Base-by-base conservation (phyloP, 768 basidiomycete genomes). In the Gymnopilus junonius region DNA sequence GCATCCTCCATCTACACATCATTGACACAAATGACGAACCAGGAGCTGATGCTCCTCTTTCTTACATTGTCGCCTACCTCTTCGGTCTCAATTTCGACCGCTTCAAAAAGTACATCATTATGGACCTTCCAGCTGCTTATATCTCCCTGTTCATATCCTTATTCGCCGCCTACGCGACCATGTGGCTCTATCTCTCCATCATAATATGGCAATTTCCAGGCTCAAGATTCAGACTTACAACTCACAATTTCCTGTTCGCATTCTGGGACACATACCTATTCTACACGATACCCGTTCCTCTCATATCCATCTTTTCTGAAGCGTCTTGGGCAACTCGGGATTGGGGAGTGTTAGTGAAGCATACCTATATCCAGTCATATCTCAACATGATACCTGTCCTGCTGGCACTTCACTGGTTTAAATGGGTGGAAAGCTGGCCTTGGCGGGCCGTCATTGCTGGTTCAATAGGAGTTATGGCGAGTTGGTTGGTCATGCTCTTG, bases 311-410 rank as follows among this genome's bases (percentile, higher is more conserved):
- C 2, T 71, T 67, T 62, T 59, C 55, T 15, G 51, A 58, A 8
- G 53, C 57, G 29, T 34, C 69, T 15, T 64, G 59, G 48, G 67
- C 65, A 3, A 59, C 50, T 7, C 23, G 55, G 23, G 60, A 65
- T 6, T 71, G 70, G 70, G 65, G 67, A 14, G 34, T 58, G 31
- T 39, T 69, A 21, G 67, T 61, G 32, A 65, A 61, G 51, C 67
- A 68, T 39, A 66, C 68, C 8, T 67, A 67, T 23, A 39, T 66
- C 5, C 65, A 66, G 42, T 59, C 62, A 25, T 71, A 67, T 56
- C n/a, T 71, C 37, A 67, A 71, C 34, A 71, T 71, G 70, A 56
- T 69, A 6, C 60, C 66, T 1, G 42, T 71, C 25, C 40, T 70
- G 21, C 57, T 67, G 4, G 64, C 45, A 0, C 55, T 61, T n/a